These are phyloP conservation scores for Saturnispora silvae DNA, from an alignment of 805 yeast genomes.

Conservation along the genomic window DNA sequence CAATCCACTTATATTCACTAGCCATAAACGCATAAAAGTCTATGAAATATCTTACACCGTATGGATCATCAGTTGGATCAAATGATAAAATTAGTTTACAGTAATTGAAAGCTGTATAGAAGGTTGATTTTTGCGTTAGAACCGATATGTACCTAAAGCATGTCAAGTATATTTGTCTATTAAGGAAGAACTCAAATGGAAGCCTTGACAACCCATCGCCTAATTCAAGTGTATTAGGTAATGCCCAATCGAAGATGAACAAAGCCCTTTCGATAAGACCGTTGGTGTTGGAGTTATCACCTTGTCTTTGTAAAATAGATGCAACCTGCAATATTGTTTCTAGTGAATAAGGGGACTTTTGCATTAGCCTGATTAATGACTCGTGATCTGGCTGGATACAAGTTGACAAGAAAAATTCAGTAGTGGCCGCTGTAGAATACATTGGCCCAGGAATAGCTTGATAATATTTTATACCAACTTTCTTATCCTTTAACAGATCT, in stretches of 20 bases:
- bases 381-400: slow-evolving; percentile 75
- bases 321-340: slow-evolving; percentile 75
- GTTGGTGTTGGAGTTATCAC: slow-evolving; percentile 61
- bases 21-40: slow-evolving; percentile 67
- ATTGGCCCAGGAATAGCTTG: slow-evolving; percentile 32
- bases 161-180: slow-evolving; percentile 67
- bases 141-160: slow-evolving; percentile 61
- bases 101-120: slow-evolving; percentile 65
- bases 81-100: slow-evolving; percentile 60
- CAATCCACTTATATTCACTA: slow-evolving; percentile 52
- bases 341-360: slow-evolving; percentile 60
- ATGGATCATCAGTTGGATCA: slow-evolving; percentile 68
- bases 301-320: slow-evolving; percentile 62
- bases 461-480: slow-evolving; percentile 46
- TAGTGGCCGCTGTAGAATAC: slow-evolving; percentile 28
- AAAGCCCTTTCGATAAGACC: slow-evolving; percentile 69
- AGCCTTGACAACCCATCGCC: slow-evolving; percentile 50
- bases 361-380: slow-evolving; percentile 46
- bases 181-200: slow-evolving; percentile 66
- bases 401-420: slow-evolving; percentile 45
- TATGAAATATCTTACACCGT: slow-evolving; percentile 73
- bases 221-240: slow-evolving; percentile 49
- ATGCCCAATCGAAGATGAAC: slow-evolving; percentile 68
- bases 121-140: slow-evolving; percentile 68
- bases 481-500: slow-evolving; percentile 28